Percentiles rank a stretch among this genome's conserved stretches.
Evolutionary conservation across 768 basidiomycete genomes (phyloP).

Genomic region (Boletus pseudo-olivaceus): DNA sequence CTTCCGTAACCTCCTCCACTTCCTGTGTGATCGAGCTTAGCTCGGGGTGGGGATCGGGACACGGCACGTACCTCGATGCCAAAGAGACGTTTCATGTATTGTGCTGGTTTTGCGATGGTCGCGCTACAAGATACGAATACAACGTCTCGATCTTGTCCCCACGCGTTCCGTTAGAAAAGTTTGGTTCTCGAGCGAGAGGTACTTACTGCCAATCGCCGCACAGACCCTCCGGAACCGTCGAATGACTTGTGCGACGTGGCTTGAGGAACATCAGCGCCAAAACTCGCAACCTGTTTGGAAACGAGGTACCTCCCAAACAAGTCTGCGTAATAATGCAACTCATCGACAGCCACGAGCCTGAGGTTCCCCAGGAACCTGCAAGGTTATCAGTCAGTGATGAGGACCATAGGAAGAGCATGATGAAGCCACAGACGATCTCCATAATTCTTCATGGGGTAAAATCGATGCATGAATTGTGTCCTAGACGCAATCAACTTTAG

Average conservation of each 20-base stretch:
- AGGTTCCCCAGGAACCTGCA: conserved; percentile 71
- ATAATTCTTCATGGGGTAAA: conserved; percentile 77
- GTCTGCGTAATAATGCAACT: conserved; percentile 83
- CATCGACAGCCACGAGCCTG: conserved; percentile 77
- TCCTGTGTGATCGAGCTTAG: conserved; percentile 32
- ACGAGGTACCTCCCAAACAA: conserved; percentile 66
- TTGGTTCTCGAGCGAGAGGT: background rate
- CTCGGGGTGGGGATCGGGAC: background rate
- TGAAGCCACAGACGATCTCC: conserved; percentile 57
- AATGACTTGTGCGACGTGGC: conserved; percentile 79
- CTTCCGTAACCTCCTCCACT: conserved; percentile 66
- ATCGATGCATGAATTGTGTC: conserved; percentile 86
- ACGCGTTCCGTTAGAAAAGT: background rate
- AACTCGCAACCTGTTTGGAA: background rate
- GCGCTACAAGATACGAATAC: conserved; percentile 86
- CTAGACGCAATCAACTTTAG: conserved; percentile 33
- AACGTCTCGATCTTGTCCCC: conserved; percentile 42
- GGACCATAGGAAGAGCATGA: background rate
- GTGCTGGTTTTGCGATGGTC: conserved; percentile 71
- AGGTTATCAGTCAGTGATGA: conserved; percentile 1
- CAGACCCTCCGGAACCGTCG: conserved; percentile 74
- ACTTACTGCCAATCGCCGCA: conserved; percentile 72
- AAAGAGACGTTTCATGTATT: conserved; percentile 76
- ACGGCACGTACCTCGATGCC: conserved; percentile 45
- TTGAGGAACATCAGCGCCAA: conserved; percentile 25